A percentile compares a stretch with the other conserved stretches of the same genome.
These are phyloP conservation scores for Fagus sylvatica DNA, from an alignment of 306 rosid genomes.

Conservation along the genomic window DNA sequence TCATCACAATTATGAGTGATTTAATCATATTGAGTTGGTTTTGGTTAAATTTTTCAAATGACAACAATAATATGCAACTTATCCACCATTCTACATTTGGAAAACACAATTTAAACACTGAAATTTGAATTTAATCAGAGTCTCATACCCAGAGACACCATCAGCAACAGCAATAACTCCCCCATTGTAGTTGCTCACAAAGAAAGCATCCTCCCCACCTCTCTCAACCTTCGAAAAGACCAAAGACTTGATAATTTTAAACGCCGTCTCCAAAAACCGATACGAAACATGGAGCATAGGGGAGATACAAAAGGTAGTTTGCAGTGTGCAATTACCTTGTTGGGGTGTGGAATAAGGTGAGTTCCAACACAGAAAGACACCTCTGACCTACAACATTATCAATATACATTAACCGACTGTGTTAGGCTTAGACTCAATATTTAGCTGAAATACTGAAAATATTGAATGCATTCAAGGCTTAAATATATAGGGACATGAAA, in stretches of 20 bases:
- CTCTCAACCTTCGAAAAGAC: slow-evolving; percentile 59
- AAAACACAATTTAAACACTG: neutral
- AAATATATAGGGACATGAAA: neutral
- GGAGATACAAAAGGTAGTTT: neutral
- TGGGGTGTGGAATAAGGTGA: slow-evolving; percentile 87
- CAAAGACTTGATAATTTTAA: slow-evolving; percentile 18
- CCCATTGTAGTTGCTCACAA: slow-evolving; percentile 66
- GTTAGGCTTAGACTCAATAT: neutral
- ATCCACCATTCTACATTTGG: neutral
- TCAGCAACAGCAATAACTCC: slow-evolving; percentile 94
- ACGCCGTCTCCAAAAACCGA: neutral
- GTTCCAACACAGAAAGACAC: slow-evolving; percentile 72
- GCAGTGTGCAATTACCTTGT: slow-evolving; percentile 54
- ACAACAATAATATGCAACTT: neutral
- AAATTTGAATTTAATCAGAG: neutral
- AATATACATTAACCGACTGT: slow-evolving; percentile 17
- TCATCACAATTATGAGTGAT: neutral
- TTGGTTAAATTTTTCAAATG: neutral
- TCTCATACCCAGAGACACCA: slow-evolving; percentile 92
- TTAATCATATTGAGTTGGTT: neutral
- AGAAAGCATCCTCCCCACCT: slow-evolving; percentile 96
- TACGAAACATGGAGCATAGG: neutral
- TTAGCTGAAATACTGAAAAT: neutral
- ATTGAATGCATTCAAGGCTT: neutral
- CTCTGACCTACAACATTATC: slow-evolving; percentile 54